Evolutionary conservation across 2,329 filamentous ascomycete genomes (phyloP).

Genomic region (Taxawa tesnikishii): DNA sequence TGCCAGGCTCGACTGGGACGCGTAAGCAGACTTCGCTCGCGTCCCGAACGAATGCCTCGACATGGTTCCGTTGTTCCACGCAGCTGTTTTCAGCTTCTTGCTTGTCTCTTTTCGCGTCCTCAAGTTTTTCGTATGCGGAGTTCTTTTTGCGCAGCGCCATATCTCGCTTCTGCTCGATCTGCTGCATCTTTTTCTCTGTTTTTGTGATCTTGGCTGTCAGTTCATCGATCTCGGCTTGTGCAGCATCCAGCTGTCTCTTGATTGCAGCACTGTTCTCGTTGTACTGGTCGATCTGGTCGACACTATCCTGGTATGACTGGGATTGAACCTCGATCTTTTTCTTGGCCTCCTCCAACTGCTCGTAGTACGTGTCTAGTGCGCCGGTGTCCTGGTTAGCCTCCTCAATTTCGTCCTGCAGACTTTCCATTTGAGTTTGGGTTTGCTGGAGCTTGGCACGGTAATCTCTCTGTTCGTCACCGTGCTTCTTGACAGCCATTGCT

Average conservation of each 20-base stretch:
- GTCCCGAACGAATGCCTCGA: conserved; percentile 13
- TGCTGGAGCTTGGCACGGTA: conserved; percentile 46
- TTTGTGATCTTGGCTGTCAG: conserved; percentile 15
- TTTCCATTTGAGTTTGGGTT: conserved; percentile 50
- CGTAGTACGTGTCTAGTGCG: conserved; percentile 27
- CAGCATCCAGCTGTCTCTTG: conserved; percentile 20
- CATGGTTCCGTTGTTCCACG: conserved; percentile 14
- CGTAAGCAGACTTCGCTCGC: conserved; percentile 14
- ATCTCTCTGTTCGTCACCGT: conserved; percentile 33
- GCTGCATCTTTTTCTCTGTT: conserved; percentile 17
- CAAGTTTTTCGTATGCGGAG: conserved; percentile 21
- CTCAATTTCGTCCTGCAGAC: conserved; percentile 54
- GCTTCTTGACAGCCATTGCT: conserved; percentile 35
- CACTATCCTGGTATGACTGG: conserved; percentile 36
- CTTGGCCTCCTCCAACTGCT: conserved; percentile 44
- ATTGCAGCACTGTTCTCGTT: conserved; percentile 20
- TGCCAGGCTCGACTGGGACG: conserved; percentile 16
- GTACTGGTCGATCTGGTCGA: conserved; percentile 30
- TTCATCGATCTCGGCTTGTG: conserved; percentile 14
- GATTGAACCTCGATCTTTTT: conserved; percentile 30
- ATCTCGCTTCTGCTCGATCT: conserved; percentile 19
- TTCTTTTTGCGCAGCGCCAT: conserved; percentile 30
- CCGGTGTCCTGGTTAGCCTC: conserved; percentile 44
- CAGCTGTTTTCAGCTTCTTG: conserved; percentile 15
- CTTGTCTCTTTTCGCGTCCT: conserved; percentile 19